Evolutionary conservation across 202 grass and related monocot genomes (phyloP), one percentile per base, ranked within the genome.

Genomic region (Sporobolus alterniflorus): DNA sequence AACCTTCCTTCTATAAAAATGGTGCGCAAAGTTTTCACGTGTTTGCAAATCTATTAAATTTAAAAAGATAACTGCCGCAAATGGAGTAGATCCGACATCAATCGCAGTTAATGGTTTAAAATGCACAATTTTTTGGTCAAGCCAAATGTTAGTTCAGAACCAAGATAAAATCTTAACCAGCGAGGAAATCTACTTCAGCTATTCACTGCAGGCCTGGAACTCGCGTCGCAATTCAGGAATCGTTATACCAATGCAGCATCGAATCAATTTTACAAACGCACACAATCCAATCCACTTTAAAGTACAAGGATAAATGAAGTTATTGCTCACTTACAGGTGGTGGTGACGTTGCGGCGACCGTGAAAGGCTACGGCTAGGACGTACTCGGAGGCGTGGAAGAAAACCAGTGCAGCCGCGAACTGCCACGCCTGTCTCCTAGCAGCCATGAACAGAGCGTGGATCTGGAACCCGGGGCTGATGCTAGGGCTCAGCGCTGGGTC

Each of bases 331-430:
- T 94, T 77, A 99, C 93, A 96, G 0, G 85, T 89, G 44, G 91
- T 64, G 44, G 91, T 92, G 72, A 90, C 91, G 72, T 86, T 92
- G 83, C 80, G 64, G 61, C 81, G 87, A 67, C 91, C 89, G 56
- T 99, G 96, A 85, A 89, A 94, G 71, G 49, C 43, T 71, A 69
- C 55, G 47, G 93, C 90, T 39, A 98, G 94, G 71, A 89, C 43
- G 72, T 92, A 94, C 73, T 97, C 94, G 30, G 88, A 97, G 73
- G 73, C 79, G 80, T 97, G 94, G 87, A 97, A 94, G 87, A 94
- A 85, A 54, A 76, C 49, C n/a, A 97, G 41, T 31, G 87, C 82
- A 25, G 80, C 72, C 21, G 89, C 59, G 43, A 97, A 97, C 85
- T 80, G 89, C 81, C 85, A 91, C 70, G 90, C 65, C 69, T 92